phyloP scores from a whole-genome alignment of 257 asterid species.

The Scutellaria barbata region DNA sequence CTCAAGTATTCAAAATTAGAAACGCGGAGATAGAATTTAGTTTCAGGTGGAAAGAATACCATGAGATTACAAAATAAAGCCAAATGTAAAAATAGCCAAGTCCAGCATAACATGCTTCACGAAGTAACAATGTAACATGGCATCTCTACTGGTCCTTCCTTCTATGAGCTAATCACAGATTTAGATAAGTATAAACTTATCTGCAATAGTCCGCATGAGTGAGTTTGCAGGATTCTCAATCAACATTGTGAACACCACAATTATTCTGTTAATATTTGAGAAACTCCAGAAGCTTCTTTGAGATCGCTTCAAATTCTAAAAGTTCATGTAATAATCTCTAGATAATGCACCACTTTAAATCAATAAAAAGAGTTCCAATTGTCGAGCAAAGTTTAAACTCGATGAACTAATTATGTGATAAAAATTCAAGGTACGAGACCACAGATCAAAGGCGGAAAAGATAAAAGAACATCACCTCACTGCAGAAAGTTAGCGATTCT shows the following conservation, averaged over 20 bases:
- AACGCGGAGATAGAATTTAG: neutral
- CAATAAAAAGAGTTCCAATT: neutral
- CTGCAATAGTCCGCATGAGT: neutral
- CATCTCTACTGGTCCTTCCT: constrained; percentile 1
- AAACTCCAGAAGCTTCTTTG: neutral
- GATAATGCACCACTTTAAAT: neutral
- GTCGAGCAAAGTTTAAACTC: too few species aligned
- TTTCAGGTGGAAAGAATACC: neutral
- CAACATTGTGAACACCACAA: neutral
- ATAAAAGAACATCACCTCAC: neutral
- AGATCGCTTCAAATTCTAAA: neutral
- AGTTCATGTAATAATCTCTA: neutral
- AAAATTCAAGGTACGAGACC: neutral
- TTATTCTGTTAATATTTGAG: neutral
- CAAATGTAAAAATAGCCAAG: neutral
- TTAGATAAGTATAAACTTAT: neutral
- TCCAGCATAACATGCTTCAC: neutral
- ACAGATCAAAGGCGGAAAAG: neutral
- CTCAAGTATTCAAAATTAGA: neutral
- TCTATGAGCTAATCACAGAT: constrained; percentile 2
- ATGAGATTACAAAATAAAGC: neutral
- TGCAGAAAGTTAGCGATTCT: neutral
- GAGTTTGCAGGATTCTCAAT: neutral
- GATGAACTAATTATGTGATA: neutral
- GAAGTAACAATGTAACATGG: neutral